Conservation (phyloP, 306 rosid genomes). For the Malus sieversii region DNA sequence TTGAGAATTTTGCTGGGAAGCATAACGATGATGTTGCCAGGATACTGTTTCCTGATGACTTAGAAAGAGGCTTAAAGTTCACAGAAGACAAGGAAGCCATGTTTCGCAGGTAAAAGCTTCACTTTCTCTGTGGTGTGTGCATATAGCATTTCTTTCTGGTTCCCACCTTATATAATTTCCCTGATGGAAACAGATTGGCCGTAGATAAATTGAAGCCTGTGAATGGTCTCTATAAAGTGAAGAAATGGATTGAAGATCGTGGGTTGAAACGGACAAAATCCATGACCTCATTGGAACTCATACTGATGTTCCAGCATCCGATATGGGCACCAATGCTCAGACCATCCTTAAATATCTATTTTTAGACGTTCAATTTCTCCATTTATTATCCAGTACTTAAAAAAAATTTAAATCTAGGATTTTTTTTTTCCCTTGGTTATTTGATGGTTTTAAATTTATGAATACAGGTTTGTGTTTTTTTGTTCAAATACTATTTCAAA, state of each 20-base stretch:
- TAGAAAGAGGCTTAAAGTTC: slow-evolving; percentile 67
- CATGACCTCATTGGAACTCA: no score
- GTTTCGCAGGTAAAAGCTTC: slow-evolving; percentile 60
- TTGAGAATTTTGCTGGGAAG: slow-evolving; percentile 62
- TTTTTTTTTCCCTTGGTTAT: no score
- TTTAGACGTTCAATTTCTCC: no score
- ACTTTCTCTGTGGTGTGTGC: background rate
- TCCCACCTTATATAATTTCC: slow-evolving; percentile 4
- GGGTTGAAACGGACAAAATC: slow-evolving; percentile 49
- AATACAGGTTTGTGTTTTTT: no score
- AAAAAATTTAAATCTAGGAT: no score
- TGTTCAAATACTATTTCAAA: no score
- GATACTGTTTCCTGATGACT: slow-evolving; percentile 63
- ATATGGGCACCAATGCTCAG: no score
- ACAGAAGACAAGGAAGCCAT: slow-evolving; percentile 71
- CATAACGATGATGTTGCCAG: slow-evolving; percentile 71
- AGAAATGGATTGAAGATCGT: slow-evolving; percentile 73
- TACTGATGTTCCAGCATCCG: no score
- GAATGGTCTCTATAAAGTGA: slow-evolving; percentile 60
- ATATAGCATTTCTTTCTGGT: slow-evolving; percentile 8
- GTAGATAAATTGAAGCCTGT: slow-evolving; percentile 58
- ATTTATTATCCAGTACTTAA: no score
- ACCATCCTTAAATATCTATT: no score
- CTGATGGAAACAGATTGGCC: slow-evolving; percentile 56
- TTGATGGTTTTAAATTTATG: no score